Base-by-base conservation (phyloP, 192 early-diverging fungal genomes). In the Backusella mclennaniae region DNA sequence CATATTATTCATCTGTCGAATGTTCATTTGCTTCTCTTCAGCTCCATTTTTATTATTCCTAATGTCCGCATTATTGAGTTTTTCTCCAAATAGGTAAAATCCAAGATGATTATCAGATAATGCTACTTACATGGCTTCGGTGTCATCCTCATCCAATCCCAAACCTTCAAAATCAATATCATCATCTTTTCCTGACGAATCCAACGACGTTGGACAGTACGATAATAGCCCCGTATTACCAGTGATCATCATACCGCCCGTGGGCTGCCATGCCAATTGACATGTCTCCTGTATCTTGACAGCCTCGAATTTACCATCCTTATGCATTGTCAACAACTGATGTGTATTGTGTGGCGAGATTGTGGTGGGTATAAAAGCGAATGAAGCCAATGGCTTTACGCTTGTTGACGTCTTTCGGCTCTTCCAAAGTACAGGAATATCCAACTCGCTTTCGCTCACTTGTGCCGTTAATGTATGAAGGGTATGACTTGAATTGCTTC, bases 191-290 rank as follows among this genome's bases (percentile, higher is more conserved):
- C 35, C 19, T 33, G 29, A 14, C 3, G 31, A 35, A n/a, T 23
- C n/a, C 14, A 29, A 17, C 4, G 46, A 38, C 0, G 42, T 11
- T 31, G 77, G 36, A 31, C 69, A 59, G 41, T 73, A 74, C 4
- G 49, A 33, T 1, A 73, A 36, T 9, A 81, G 21, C 0, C 77
- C 66, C 29, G 76, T 85, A 9, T 80, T 87, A 29, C 77, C 84
- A 14, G 84, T 81, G 0, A 85, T 76, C 6, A 81, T 66, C 26
- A 90, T 66, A 12, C 87, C 87, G 29, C 90, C 90, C 9, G 75
- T 80, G 12, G 90, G 86, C 26, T 85, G 84, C 89, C 89, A 91
- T 23, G 80, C 71, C 35, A 88, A 85, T 52, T 84, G 78, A 7
- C 77, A 80, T 14, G 84, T 77, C 73, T 91, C 89, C 42, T 86